phyloP scores from a whole-genome alignment of 768 basidiomycete genomes.

The Suillus discolor region DNA sequence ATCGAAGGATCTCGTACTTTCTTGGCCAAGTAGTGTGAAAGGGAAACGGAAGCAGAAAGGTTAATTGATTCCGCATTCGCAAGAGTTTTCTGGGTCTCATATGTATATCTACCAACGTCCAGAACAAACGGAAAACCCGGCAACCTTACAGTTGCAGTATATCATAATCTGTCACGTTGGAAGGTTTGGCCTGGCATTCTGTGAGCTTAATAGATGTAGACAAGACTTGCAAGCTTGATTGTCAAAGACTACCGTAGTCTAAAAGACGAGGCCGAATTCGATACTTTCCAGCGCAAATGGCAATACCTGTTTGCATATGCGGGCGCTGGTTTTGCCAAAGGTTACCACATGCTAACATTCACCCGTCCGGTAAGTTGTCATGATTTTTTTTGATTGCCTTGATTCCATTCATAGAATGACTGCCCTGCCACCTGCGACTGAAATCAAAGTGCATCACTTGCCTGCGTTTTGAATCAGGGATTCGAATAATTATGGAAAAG shows the following conservation, averaged over 20 bases:
- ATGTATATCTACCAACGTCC: not conserved
- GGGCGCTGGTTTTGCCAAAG: constrained; percentile 76
- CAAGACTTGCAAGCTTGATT: constrained; percentile 62
- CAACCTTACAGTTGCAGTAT: not conserved
- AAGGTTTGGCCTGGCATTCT: not conserved
- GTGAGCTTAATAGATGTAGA: constrained; percentile 17
- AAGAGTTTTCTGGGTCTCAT: not conserved
- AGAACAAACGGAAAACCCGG: not conserved
- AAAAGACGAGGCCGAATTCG: constrained; percentile 56
- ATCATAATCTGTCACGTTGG: not conserved
- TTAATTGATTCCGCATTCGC: not conserved
- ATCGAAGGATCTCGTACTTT: not conserved
- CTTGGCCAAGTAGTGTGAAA: constrained; percentile 3
- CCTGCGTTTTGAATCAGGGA: constrained; percentile 7
- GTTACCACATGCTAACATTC: constrained; percentile 82
- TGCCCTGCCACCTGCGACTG: constrained; percentile 51
- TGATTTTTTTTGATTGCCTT: not conserved
- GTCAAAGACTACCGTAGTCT: constrained; percentile 62
- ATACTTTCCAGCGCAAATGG: constrained; percentile 80
- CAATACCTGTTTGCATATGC: constrained; percentile 84
- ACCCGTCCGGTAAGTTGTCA: constrained; percentile 54
- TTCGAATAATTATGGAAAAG: constrained; percentile 6
- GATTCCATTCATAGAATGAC: constrained; percentile 44
- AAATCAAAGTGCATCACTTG: constrained; percentile 17
- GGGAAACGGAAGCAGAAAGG: constrained; percentile 22